Conservation (phyloP, 2,329 filamentous ascomycete species). For the Metarhizium robertsii region DNA sequence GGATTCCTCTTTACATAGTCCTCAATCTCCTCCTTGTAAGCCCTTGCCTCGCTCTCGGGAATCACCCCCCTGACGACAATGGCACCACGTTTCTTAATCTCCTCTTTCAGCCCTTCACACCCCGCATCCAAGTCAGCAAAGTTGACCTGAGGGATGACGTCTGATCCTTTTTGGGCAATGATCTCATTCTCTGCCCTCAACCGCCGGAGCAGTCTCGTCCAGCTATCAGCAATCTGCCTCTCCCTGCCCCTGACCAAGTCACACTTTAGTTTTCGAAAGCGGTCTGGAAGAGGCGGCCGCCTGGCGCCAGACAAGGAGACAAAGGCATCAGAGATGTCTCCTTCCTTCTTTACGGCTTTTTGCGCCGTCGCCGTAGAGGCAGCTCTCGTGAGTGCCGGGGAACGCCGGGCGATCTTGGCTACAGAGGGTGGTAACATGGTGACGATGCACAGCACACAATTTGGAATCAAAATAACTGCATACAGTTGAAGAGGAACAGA, state of each 20-base stretch:
- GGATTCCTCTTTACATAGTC: constrained; percentile 58
- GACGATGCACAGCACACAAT: neutral
- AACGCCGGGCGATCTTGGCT: constrained; percentile 2
- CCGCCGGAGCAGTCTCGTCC: constrained; percentile 35
- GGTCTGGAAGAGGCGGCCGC: constrained; percentile 38
- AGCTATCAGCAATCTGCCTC: constrained; percentile 34
- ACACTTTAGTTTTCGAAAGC: constrained; percentile 48
- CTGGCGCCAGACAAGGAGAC: constrained; percentile 44
- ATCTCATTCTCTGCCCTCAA: constrained; percentile 37
- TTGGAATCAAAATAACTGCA: neutral
- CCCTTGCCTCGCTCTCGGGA: constrained; percentile 50
- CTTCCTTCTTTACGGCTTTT: constrained; percentile 38
- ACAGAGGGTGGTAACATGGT: constrained; percentile 9
- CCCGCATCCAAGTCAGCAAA: constrained; percentile 35
- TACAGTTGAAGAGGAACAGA: neutral
- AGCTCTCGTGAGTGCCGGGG: constrained; percentile 2
- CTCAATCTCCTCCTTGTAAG: constrained; percentile 55
- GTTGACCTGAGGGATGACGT: constrained; percentile 42
- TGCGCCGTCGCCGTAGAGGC: constrained; percentile 7
- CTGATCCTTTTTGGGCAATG: constrained; percentile 34
- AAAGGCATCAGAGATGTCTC: constrained; percentile 55
- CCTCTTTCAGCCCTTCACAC: constrained; percentile 26
- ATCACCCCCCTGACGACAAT: constrained; percentile 59
- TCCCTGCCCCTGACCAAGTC: constrained; percentile 41
- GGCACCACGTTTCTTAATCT: constrained; percentile 51